These are phyloP conservation scores for Eragrostis nindensis DNA, from an alignment of 176 grass and related monocot species.

Conservation along the genomic window DNA sequence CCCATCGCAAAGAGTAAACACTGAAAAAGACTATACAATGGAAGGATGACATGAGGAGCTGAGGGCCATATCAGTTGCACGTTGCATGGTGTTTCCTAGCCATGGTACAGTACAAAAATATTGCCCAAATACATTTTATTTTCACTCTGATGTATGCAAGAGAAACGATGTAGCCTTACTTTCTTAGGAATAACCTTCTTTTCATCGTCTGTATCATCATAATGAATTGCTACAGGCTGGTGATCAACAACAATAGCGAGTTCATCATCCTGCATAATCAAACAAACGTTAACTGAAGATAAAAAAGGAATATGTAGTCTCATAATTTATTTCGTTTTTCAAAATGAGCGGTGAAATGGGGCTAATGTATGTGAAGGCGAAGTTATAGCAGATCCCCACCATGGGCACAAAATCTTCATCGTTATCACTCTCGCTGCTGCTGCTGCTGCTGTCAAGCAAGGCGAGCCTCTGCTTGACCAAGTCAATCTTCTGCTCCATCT, in stretches of 20 bases:
- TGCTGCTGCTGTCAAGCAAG: conserved; percentile 31
- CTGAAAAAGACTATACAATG: too few species aligned
- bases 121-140: background rate
- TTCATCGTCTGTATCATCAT: background rate
- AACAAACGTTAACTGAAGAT: conserved; percentile 1
- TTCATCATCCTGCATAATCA: conserved; percentile 27
- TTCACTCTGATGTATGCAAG: background rate
- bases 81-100: background rate
- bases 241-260: conserved; percentile 2
- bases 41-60: too few species aligned
- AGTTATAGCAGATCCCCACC: conserved; percentile 29
- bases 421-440: conserved; percentile 13
- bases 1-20: too few species aligned
- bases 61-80: background rate
- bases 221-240: conserved; percentile 4
- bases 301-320: background rate
- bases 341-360: background rate
- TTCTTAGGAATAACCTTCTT: background rate
- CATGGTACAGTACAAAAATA: background rate
- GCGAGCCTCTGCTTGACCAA: conserved; percentile 41
- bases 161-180: conserved; percentile 19
- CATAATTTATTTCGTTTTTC: too few species aligned
- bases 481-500: conserved; percentile 52
- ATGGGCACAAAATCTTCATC: background rate
- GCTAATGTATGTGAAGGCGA: background rate